These are phyloP conservation scores for Phaseolus lunatus DNA, from an alignment of 306 rosid species.

Conservation along the genomic window DNA sequence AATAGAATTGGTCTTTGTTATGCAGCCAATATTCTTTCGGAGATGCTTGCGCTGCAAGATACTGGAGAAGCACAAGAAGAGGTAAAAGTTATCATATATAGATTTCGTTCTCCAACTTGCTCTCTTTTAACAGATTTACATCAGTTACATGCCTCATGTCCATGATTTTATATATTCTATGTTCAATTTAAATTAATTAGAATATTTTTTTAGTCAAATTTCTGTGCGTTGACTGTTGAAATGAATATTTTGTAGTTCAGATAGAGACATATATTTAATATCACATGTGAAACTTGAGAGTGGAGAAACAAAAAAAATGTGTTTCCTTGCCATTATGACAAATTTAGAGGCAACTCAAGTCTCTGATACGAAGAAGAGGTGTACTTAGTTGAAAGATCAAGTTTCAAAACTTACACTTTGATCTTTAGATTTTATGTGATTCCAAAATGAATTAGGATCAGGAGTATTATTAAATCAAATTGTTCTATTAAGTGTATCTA, in stretches of 20 bases:
- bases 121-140: background rate
- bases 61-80: slow-evolving; percentile 70
- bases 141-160: slow-evolving; percentile 2
- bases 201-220: background rate
- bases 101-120: background rate
- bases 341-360: background rate
- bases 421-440: background rate
- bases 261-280: background rate
- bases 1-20: slow-evolving; percentile 20
- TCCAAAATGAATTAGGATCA: background rate
- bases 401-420: slow-evolving; percentile 1
- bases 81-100: slow-evolving; percentile 51
- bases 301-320: background rate
- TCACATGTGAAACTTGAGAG: background rate
- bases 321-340: slow-evolving; percentile 2
- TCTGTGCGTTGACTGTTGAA: background rate
- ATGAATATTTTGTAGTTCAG: slow-evolving; percentile 10
- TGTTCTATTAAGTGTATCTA: background rate
- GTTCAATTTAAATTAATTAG: background rate
- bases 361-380: background rate
- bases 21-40: slow-evolving; percentile 75
- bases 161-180: background rate
- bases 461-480: background rate
- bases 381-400: slow-evolving; percentile 2
- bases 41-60: slow-evolving; percentile 76